Evolutionary conservation across 2,329 filamentous ascomycete species (phyloP).

Genomic region (Sclerotinia minor): DNA sequence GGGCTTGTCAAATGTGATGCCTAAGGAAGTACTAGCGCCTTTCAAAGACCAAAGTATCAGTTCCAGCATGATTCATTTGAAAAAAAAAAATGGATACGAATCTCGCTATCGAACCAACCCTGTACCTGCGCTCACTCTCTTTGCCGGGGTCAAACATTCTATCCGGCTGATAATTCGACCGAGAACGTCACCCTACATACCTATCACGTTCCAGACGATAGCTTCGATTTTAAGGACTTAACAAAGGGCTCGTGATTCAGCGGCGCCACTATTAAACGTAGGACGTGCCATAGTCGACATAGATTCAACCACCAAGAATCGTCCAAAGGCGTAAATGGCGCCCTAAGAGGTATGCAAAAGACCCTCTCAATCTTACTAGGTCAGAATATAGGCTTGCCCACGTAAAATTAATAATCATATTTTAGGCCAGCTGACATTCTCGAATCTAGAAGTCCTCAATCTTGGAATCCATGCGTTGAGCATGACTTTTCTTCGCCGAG

Average conservation of each 20-base stretch:
- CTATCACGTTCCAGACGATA: background rate
- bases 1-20: background rate
- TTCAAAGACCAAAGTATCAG: background rate
- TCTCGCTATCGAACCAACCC: background rate
- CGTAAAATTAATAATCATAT: background rate
- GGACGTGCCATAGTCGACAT: background rate
- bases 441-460: background rate
- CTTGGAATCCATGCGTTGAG: background rate
- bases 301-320: background rate
- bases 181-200: background rate
- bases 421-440: background rate
- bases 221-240: background rate
- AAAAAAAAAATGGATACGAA: background rate
- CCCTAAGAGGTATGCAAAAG: background rate
- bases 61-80: background rate
- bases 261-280: background rate
- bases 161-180: background rate
- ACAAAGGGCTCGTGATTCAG: background rate
- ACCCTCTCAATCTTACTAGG: background rate
- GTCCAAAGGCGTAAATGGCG: background rate
- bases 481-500: background rate
- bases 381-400: background rate
- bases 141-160: background rate
- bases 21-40: background rate
- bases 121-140: background rate